These are phyloP conservation scores for Cenchrus fungigraminus DNA, from an alignment of 176 grass and related monocot species.

Conservation along the genomic window DNA sequence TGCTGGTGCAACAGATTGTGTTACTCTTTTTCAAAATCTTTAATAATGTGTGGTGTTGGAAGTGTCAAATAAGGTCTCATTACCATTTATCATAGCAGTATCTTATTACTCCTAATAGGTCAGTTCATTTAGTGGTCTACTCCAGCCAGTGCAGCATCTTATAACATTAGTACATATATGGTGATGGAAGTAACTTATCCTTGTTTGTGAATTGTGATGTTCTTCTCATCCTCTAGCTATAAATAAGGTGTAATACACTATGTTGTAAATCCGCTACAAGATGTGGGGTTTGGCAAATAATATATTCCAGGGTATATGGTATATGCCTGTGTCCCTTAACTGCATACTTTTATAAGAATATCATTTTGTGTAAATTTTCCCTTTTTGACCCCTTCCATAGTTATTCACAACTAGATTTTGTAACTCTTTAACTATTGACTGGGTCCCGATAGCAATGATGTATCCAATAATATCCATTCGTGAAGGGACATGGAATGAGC, in stretches of 20 bases:
- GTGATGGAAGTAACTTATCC: no score
- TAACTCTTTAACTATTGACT: constrained; percentile 20
- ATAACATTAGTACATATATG: no score
- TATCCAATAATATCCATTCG: constrained; percentile 11
- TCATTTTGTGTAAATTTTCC: neutral
- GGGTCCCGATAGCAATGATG: constrained; percentile 31
- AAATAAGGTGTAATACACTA: no score
- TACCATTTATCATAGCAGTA: neutral
- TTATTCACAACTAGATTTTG: constrained; percentile 10
- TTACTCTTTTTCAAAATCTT: constrained; percentile 5
- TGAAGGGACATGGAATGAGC: constrained; percentile 2
- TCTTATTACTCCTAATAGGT: neutral
- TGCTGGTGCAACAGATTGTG: neutral
- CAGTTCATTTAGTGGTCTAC: neutral
- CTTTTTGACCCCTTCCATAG: neutral
- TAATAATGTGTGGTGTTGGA: neutral
- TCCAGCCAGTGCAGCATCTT: no score
- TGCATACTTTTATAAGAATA: neutral
- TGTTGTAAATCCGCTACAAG: no score
- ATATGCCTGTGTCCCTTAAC: no score
- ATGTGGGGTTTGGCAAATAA: no score
- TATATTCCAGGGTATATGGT: no score
- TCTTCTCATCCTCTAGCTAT: no score
- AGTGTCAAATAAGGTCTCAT: constrained; percentile 12
- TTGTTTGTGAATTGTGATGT: no score